A percentile compares a stretch with the other conserved stretches of the same genome.
These are phyloP conservation scores for Linnemannia elongata DNA, from an alignment of 192 early-diverging fungal species.

Conservation along the genomic window DNA sequence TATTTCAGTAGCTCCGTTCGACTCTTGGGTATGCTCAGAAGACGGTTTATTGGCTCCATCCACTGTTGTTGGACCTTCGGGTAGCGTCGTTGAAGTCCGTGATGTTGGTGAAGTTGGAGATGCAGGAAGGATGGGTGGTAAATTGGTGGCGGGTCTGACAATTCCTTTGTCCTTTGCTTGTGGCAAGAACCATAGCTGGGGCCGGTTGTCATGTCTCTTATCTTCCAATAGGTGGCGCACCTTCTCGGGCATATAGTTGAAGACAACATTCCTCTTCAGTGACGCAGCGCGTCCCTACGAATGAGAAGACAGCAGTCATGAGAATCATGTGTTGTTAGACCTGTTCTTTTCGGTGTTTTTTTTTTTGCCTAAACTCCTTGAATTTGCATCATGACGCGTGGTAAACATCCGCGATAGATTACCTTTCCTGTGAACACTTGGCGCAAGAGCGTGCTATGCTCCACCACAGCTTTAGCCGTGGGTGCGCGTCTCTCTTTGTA, in stretches of 20 bases:
- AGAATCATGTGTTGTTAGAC: neutral
- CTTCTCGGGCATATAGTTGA: constrained; percentile 56
- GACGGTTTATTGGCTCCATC: neutral
- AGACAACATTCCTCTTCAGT: constrained; percentile 42
- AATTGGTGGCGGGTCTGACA: constrained; percentile 7
- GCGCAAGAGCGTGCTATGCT: constrained; percentile 29
- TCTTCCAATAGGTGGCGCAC: constrained; percentile 42
- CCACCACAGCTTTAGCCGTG: constrained; percentile 39
- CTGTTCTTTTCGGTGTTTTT: neutral
- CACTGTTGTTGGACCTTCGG: neutral
- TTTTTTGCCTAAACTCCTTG: neutral
- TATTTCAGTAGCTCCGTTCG: neutral
- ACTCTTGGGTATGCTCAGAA: too few species aligned
- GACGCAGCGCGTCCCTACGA: constrained; percentile 43
- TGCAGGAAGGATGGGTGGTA: neutral
- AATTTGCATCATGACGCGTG: too few species aligned
- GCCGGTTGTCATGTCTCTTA: constrained; percentile 45
- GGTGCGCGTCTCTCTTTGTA: constrained; percentile 39
- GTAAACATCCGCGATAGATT: neutral
- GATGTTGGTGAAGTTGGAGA: neutral
- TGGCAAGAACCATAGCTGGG: constrained; percentile 50
- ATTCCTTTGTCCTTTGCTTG: constrained; percentile 36
- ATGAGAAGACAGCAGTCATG: neutral
- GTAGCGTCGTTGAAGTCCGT: neutral
- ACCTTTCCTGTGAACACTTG: constrained; percentile 54